Base-by-base conservation (phyloP, 1,284 basidiomycete species). In the Cutaneotrichosporon cutaneum region DNA sequence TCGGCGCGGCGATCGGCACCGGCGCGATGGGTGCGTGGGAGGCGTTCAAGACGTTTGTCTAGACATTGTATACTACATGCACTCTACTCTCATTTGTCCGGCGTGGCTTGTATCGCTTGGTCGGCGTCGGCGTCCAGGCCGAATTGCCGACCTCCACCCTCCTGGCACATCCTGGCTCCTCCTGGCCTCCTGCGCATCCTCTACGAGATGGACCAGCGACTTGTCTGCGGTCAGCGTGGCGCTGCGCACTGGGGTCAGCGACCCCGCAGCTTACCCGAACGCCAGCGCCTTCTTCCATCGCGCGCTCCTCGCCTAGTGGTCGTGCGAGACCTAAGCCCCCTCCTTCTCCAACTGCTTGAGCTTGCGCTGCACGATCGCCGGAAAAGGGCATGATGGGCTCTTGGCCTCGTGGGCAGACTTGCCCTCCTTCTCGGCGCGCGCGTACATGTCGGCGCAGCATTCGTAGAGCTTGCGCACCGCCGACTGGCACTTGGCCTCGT, bases 21-120 rank as follows among this genome's bases (percentile, higher is more conserved):
- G 89, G 86, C 66, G 83, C 88, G 72, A 94, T 93, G 65, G 93
- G 92, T 62, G 81, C 88, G 63, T 97, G 94, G 94, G 93, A 92
- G 81, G 88, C 87, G 81, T 86, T 92, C 80, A 96, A 96, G 85
- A 88, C 85, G 80, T 87, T 68, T 36, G 69, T 75, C 35, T 54
- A 71, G 59, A 60, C 48, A 35, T 44, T 54, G 57, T 54, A 36
- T 26, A 47, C 53, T 32, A 39, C 57, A 63, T 59, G 58, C 61
- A 63, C 61, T 47, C 61, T 1, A 88, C 83, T 58, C 82, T 94
- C 16, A 80, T 92, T 54, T n/a, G n/a, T n/a, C n/a, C n/a, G n/a
- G n/a, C n/a, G n/a, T n/a, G 52, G 39, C 35, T 26, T 50, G 45
- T 21, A 8, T 2, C 18, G 39, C 39, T 18, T 42, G 39, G 39